Percentiles rank a stretch among this genome's conserved stretches.
These are phyloP conservation scores for Penicillium paneum DNA, from an alignment of 2,329 filamentous ascomycete species.

Conservation along the genomic window DNA sequence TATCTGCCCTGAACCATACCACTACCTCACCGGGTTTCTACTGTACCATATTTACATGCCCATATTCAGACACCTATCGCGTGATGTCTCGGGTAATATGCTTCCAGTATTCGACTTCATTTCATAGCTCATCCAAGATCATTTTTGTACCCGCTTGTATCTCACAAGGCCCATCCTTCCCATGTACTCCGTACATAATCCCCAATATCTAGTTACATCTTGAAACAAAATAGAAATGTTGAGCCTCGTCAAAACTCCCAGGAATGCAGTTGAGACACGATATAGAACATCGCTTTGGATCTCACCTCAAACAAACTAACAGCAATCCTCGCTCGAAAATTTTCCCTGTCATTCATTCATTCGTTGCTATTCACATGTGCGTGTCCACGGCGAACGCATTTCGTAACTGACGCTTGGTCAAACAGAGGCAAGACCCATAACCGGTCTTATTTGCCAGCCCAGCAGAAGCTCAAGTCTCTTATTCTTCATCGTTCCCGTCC, in stretches of 20 bases:
- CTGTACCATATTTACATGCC: no score
- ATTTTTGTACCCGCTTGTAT: background rate
- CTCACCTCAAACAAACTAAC: background rate
- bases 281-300: background rate
- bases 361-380: background rate
- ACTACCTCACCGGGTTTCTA: background rate
- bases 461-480: background rate
- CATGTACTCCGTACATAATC: background rate
- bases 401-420: background rate
- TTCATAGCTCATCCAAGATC: background rate
- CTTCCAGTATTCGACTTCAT: background rate
- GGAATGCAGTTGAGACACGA: background rate
- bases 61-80: background rate
- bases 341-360: background rate
- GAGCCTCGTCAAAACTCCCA: background rate
- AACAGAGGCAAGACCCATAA: background rate
- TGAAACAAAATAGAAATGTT: background rate
- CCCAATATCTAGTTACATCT: background rate
- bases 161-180: background rate
- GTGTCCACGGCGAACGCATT: no score
- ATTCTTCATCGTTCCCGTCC: background rate
- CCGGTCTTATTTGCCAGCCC: background rate
- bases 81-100: background rate
- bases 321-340: background rate
- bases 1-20: no score